Conservation (phyloP, 331 rosid species). For the Ulmus americana region DNA sequence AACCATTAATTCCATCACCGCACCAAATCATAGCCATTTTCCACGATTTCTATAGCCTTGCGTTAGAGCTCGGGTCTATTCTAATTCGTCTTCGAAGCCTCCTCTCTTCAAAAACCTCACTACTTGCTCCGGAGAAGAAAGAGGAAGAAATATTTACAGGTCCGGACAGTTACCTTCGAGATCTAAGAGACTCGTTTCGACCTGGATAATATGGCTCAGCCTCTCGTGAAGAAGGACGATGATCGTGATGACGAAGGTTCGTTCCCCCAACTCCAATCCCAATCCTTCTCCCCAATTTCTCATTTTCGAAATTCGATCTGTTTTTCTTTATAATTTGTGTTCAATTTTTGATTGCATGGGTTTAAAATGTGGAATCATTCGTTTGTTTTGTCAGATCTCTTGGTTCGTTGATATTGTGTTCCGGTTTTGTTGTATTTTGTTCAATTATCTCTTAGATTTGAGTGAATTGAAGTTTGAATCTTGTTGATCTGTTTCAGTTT, state of each 20-base stretch:
- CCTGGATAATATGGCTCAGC: slow-evolving; percentile 65
- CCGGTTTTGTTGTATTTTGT: slow-evolving; percentile 14
- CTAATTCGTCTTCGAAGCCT: slow-evolving; percentile 14
- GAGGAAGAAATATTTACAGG: not conserved
- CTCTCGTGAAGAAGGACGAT: slow-evolving; percentile 90
- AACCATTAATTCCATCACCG: not conserved
- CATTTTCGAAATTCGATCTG: slow-evolving; percentile 30
- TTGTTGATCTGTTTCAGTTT: slow-evolving; percentile 23
- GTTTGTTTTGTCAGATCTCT: slow-evolving; percentile 48
- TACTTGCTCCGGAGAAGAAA: slow-evolving; percentile 4
- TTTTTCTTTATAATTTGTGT: slow-evolving; percentile 8
- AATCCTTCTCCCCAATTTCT: not conserved
- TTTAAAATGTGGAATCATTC: slow-evolving; percentile 31
- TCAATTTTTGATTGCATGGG: not conserved
- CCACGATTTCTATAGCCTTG: slow-evolving; percentile 10
- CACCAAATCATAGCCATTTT: not conserved
- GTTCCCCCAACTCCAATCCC: slow-evolving; percentile 5
- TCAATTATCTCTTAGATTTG: slow-evolving; percentile 15
- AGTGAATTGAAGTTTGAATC: slow-evolving; percentile 25
- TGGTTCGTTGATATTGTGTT: slow-evolving; percentile 10
- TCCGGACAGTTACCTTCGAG: slow-evolving; percentile 25
- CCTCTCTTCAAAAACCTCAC: not conserved
- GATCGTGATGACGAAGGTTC: slow-evolving; percentile 98
- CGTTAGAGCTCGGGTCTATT: slow-evolving; percentile 10
- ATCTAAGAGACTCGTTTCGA: slow-evolving; percentile 47